These are phyloP conservation scores for Litchi chinensis DNA, from an alignment of 345 rosid species.

Conservation along the genomic window DNA sequence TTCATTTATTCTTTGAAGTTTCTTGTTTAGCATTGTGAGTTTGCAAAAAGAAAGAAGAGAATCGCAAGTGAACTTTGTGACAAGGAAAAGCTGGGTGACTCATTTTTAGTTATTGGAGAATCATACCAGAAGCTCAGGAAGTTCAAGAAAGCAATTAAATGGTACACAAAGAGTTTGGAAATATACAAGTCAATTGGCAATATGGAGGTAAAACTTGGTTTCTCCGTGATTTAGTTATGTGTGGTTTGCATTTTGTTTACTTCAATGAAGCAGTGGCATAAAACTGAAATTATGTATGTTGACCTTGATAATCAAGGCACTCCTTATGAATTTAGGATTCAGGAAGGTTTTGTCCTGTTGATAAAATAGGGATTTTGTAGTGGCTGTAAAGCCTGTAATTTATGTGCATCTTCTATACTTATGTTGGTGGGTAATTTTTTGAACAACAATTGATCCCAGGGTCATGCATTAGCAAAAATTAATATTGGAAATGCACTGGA, in stretches of 20 bases:
- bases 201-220: slow-evolving; percentile 65
- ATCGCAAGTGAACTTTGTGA: slow-evolving; percentile 70
- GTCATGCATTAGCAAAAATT: slow-evolving; percentile 85
- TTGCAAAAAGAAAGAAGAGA: slow-evolving; percentile 78
- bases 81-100: slow-evolving; percentile 81
- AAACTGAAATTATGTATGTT: slow-evolving; percentile 2
- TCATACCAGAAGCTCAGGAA: slow-evolving; percentile 83
- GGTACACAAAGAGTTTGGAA: slow-evolving; percentile 71
- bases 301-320: slow-evolving; percentile 6
- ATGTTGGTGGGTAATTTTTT: slow-evolving; percentile 24
- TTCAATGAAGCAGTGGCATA: slow-evolving; percentile 5
- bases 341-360: slow-evolving; percentile 8
- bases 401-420: slow-evolving; percentile 8
- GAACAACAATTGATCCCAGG: slow-evolving; percentile 53
- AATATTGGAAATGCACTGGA: slow-evolving; percentile 79
- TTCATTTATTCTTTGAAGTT: slow-evolving; percentile 24
- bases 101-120: slow-evolving; percentile 78
- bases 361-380: slow-evolving; percentile 7
- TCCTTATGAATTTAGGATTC: slow-evolving; percentile 13
- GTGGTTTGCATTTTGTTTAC: slow-evolving; percentile 16
- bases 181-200: slow-evolving; percentile 66
- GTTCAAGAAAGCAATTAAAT: slow-evolving; percentile 76
- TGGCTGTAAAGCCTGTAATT: neutral
- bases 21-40: slow-evolving; percentile 69
- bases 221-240: slow-evolving; percentile 16